phyloP scores from a whole-genome alignment of 2,329 filamentous ascomycete genomes.

The Teratosphaeriaceae sp. region DNA sequence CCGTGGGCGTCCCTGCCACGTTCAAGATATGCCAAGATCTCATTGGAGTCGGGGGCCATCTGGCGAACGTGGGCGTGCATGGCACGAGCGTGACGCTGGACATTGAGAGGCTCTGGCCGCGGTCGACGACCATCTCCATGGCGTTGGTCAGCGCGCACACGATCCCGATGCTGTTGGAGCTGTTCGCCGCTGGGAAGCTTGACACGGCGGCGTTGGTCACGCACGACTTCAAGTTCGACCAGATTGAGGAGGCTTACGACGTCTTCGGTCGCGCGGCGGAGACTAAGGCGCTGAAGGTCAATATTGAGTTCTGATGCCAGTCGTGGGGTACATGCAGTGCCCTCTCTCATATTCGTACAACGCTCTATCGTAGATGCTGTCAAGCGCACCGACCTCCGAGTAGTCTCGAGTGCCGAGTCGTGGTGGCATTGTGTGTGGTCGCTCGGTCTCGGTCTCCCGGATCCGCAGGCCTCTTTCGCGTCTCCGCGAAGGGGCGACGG shows the following conservation, averaged over 20 bases:
- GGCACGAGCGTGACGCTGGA: slow-evolving; percentile 47
- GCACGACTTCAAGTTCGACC: slow-evolving; percentile 23
- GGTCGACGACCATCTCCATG: slow-evolving; percentile 39
- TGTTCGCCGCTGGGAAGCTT: slow-evolving; percentile 19
- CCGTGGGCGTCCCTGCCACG: slow-evolving; percentile 47
- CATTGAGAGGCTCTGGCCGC: slow-evolving; percentile 49
- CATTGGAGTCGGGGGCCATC: slow-evolving; percentile 46
- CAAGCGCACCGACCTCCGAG: too few species aligned
- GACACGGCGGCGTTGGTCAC: slow-evolving; percentile 19
- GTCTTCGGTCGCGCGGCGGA: slow-evolving; percentile 20
- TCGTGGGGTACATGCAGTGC: too few species aligned
- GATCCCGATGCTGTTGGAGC: slow-evolving; percentile 20
- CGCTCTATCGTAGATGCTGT: too few species aligned
- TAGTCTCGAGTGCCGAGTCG: too few species aligned
- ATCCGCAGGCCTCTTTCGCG: too few species aligned
- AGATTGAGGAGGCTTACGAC: slow-evolving; percentile 23
- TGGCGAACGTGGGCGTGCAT: slow-evolving; percentile 55
- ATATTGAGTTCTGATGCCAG: slow-evolving; percentile 9
- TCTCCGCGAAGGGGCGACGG: too few species aligned
- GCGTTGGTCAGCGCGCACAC: slow-evolving; percentile 21
- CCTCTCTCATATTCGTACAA: background rate
- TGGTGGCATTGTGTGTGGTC: too few species aligned
- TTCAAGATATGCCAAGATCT: slow-evolving; percentile 50
- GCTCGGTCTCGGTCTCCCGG: too few species aligned
- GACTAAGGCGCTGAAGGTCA: slow-evolving; percentile 21